phyloP scores from a whole-genome alignment of 305 asterid genomes.

The Salvia sclarea region DNA sequence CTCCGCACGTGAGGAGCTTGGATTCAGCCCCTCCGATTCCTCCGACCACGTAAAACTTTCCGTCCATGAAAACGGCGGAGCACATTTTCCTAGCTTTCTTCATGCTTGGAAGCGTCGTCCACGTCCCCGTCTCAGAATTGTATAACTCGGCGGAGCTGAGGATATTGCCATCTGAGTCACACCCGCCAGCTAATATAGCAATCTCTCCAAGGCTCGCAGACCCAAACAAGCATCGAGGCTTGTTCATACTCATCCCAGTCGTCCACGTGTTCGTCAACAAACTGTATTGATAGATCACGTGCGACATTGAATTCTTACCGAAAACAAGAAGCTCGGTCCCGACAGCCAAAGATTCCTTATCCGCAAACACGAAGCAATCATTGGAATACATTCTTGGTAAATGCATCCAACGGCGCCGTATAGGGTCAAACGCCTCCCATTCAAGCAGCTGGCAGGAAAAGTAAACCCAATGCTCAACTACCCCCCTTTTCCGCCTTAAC shows the following conservation, averaged over 20 bases:
- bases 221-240: conserved; percentile 84
- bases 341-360: conserved; percentile 89
- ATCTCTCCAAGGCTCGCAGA: conserved; percentile 83
- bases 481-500: conserved; percentile 53
- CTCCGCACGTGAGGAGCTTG: conserved; percentile 75
- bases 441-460: conserved; percentile 86
- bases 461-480: conserved; percentile 93
- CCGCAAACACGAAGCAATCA: conserved; percentile 66
- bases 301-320: conserved; percentile 71
- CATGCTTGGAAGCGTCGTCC: conserved; percentile 73
- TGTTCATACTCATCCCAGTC: conserved; percentile 75
- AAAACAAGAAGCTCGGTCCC: conserved; percentile 96
- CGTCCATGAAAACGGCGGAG: conserved; percentile 83
- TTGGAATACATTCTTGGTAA: conserved; percentile 70
- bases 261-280: conserved; percentile 80
- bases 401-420: conserved; percentile 80
- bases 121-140: conserved; percentile 61
- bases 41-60: conserved; percentile 77
- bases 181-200: conserved; percentile 94
- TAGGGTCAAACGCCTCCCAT: conserved; percentile 97
- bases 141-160: conserved; percentile 81
- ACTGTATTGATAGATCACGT: conserved; percentile 74
- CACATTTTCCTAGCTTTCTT: conserved; percentile 84
- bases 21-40: conserved; percentile 74
- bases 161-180: conserved; percentile 60